phyloP scores from a whole-genome alignment of 1,284 basidiomycete species.

The Pseudozyma sp. region DNA sequence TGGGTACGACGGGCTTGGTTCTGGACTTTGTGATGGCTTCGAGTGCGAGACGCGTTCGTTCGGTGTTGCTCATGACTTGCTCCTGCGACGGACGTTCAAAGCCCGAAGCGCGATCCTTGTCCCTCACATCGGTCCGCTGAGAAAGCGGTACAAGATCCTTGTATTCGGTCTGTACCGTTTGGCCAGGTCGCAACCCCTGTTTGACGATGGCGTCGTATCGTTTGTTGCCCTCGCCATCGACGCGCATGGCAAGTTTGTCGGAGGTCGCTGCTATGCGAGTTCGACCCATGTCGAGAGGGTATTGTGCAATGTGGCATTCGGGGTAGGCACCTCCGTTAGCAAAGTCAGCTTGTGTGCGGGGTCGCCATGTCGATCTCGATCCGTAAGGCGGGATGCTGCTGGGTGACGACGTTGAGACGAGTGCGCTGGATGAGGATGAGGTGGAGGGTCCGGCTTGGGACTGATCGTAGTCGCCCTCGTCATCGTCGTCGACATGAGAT shows the following conservation, averaged over 20 bases:
- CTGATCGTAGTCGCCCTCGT: conserved; percentile 18
- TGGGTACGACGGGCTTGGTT: conserved; percentile 94
- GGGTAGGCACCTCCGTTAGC: conserved; percentile 95
- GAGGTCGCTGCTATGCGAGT: conserved; percentile 76
- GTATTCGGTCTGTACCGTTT: conserved; percentile 90
- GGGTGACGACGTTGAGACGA: conserved; percentile 19
- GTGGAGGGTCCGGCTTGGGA: conserved; percentile 29
- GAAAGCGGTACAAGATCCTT: conserved; percentile 95
- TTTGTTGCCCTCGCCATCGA: conserved; percentile 94
- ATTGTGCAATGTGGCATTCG: conserved; percentile 96
- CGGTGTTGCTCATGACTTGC: conserved; percentile 85
- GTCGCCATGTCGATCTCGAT: conserved; percentile 86
- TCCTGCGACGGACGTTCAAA: conserved; percentile 95
- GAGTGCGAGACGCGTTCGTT: conserved; percentile 87
- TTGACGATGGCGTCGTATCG: conserved; percentile 96
- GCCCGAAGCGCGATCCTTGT: conserved; percentile 72
- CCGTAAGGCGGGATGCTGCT: conserved; percentile 80
- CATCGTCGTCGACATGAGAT: conserved; percentile 13
- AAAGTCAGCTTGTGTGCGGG: conserved; percentile 83
- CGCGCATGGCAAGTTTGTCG: conserved; percentile 84
- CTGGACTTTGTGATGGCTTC: conserved; percentile 94
- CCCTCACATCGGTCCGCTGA: conserved; percentile 84
- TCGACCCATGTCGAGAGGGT: conserved; percentile 92
- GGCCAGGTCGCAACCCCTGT: conserved; percentile 88
- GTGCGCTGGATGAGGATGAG: conserved; percentile 12